These are phyloP conservation scores for Peronospora destructor DNA, from an alignment of 352 stramenopile species.

Conservation along the genomic window DNA sequence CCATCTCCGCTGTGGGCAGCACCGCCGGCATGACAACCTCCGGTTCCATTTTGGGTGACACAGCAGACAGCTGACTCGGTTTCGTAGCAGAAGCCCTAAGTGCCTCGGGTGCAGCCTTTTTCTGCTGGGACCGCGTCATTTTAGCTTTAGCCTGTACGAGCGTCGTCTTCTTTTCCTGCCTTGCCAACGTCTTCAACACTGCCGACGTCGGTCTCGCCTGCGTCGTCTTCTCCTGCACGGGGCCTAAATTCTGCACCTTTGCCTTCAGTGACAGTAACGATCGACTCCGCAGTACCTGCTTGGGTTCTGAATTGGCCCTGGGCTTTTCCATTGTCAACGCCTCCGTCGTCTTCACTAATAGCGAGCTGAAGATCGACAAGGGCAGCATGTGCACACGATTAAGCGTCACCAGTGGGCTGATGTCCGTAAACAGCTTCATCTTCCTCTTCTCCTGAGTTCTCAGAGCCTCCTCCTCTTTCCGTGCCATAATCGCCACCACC, in stretches of 20 bases:
- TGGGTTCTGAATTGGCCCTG: constrained; percentile 26
- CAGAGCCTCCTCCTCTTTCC: constrained; percentile 14
- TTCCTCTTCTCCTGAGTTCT: constrained; percentile 13
- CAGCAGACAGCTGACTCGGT: background rate
- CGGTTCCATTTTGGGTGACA: constrained; percentile 6
- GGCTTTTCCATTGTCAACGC: constrained; percentile 20
- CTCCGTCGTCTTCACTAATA: constrained; percentile 4
- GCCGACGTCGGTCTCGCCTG: constrained; percentile 2
- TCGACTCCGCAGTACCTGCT: constrained; percentile 21
- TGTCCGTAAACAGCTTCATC: constrained; percentile 4
- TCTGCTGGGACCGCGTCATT: constrained; percentile 6
- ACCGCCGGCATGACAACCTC: constrained; percentile 9
- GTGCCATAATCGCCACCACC: constrained; percentile 19
- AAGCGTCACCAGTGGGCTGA: constrained; percentile 11
- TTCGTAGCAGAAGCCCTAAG: constrained; percentile 8
- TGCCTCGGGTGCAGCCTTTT: constrained; percentile 1
- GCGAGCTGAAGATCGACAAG: constrained; percentile 12
- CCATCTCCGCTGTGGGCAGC: constrained; percentile 6
- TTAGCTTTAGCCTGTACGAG: constrained; percentile 6
- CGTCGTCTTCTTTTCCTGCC: constrained; percentile 5
- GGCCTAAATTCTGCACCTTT: constrained; percentile 13
- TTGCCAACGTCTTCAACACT: constrained; percentile 6
- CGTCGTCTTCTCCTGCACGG: constrained; percentile 10
- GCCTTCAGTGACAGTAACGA: constrained; percentile 18
- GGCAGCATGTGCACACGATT: constrained; percentile 18